Base-by-base conservation (phyloP, 805 yeast species). In the Wickerhamiella dianesei region DNA sequence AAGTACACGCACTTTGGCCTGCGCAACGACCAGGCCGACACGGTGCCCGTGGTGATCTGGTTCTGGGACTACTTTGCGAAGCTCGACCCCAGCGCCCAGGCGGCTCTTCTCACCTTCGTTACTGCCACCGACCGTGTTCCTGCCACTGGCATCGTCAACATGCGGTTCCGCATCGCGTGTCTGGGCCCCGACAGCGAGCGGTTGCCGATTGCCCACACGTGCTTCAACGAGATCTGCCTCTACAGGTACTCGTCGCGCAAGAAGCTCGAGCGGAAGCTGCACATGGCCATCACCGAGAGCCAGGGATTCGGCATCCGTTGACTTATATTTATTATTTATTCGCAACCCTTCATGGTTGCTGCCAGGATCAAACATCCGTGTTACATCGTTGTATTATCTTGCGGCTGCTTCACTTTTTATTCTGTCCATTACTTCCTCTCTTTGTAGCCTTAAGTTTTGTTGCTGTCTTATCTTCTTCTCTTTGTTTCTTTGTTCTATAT, bases 71-170 rank as follows among this genome's bases (percentile, higher is more conserved):
- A 77, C 59, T 72, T 84, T 54, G 67, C 66, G n/a, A 56, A 64
- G 9, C 60, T 79, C 45, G 58, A 64, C 1, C 64, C 64, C 35
- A 56, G 49, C 3, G 68, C 72, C 25, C 94, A 83, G 54, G 76
- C 77, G 52, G 74, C 73, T 54, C 66, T 89, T 40, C 64, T 89
- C 36, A 68, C 72, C 17, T 89, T 89, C 61, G 78, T 88, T 2
- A 88, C 96, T 0, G 96, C 97, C 0, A 80, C 94, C 1, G 95
- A 86, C 57, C 68, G 96, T 41, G 71, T 92, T 5, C 97, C 98
- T 0, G 94, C 96, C 0, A 84, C 95, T 0, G 98, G 98, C 0
- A 71, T 86, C 22, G 79, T 82, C 25, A 80, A 82, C 44, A 65
- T 89, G 66, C 70, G 71, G 40, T 80, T 92, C 57, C 79, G 79